Percentiles rank a stretch among this genome's conserved stretches.
Evolutionary conservation across 2,329 filamentous ascomycete species (phyloP).

Genomic region (Sarocladium kiliense): DNA sequence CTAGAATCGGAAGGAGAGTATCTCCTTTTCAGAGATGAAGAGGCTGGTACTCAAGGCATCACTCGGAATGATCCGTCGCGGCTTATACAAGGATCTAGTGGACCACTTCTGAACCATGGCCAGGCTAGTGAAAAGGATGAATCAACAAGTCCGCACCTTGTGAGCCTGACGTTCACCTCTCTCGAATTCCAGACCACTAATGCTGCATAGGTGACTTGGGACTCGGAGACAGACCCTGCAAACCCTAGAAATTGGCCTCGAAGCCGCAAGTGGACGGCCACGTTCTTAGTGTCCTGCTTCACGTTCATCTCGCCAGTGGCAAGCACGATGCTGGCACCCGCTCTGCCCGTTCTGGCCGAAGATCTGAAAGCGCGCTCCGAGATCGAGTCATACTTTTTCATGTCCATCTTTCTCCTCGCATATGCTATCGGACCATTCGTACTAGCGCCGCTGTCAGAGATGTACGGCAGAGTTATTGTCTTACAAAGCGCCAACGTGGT

Average conservation of each 20-base stretch:
- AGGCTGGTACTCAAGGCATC: background rate
- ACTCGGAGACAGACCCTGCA: conserved; percentile 34
- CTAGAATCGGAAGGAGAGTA: background rate
- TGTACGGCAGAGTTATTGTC: conserved; percentile 41
- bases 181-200: background rate
- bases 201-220: conserved; percentile 33
- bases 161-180: background rate
- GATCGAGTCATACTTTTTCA: conserved; percentile 43
- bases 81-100: background rate
- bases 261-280: conserved; percentile 28
- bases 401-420: conserved; percentile 56
- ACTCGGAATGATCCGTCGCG: background rate
- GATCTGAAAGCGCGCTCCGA: conserved; percentile 38
- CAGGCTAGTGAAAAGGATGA: background rate
- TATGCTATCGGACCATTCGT: conserved; percentile 48
- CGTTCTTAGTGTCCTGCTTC: conserved; percentile 30
- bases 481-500: conserved; percentile 41
- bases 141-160: background rate
- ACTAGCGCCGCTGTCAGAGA: conserved; percentile 46
- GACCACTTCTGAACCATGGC: too few species aligned
- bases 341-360: conserved; percentile 34
- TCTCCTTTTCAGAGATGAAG: background rate
- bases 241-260: conserved; percentile 43
- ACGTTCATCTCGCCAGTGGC: conserved; percentile 54
- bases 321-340: conserved; percentile 44